Percentiles rank a stretch among this genome's conserved stretches.
These are phyloP conservation scores for Mallotus nudiflorus DNA, from an alignment of 345 rosid genomes.

Conservation along the genomic window DNA sequence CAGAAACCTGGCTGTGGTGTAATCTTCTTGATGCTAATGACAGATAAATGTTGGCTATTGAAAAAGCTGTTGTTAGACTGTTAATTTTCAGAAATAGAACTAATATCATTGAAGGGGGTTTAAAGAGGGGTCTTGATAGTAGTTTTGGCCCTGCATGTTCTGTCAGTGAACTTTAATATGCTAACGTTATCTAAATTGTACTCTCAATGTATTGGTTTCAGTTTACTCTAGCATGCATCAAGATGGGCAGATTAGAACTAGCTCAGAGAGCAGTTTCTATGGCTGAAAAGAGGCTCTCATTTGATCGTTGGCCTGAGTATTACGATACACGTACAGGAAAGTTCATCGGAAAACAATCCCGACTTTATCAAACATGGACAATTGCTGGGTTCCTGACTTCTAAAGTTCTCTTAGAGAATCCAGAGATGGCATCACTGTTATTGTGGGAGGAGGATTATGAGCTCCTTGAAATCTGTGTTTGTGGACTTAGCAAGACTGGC, in stretches of 20 bases:
- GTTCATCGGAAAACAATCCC: slow-evolving; percentile 88
- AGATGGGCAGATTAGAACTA: slow-evolving; percentile 76
- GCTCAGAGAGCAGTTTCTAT: slow-evolving; percentile 76
- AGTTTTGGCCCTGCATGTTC: neutral
- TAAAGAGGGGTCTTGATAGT: neutral
- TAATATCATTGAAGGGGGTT: neutral
- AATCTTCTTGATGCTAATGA: neutral
- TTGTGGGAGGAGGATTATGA: slow-evolving; percentile 96
- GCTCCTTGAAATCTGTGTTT: slow-evolving; percentile 81
- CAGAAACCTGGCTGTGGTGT: neutral
- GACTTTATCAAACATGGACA: slow-evolving; percentile 92
- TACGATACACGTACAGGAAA: slow-evolving; percentile 84
- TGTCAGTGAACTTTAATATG: neutral
- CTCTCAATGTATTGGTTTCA: slow-evolving; percentile 28
- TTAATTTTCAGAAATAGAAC: neutral
- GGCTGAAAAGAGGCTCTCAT: slow-evolving; percentile 77
- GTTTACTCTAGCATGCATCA: slow-evolving; percentile 98
- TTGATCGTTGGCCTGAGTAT: slow-evolving; percentile 91
- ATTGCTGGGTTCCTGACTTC: slow-evolving; percentile 88
- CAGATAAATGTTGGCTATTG: neutral
- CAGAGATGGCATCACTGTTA: slow-evolving; percentile 70
- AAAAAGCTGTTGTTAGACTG: neutral
- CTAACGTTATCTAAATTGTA: neutral
- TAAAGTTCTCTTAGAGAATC: slow-evolving; percentile 73
- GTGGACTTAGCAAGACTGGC: slow-evolving; percentile 78